A percentile compares a stretch with the other conserved stretches of the same genome.
Evolutionary conservation across 148 eudicot genomes (phyloP).

Genomic region (Vaccinium darrowii): DNA sequence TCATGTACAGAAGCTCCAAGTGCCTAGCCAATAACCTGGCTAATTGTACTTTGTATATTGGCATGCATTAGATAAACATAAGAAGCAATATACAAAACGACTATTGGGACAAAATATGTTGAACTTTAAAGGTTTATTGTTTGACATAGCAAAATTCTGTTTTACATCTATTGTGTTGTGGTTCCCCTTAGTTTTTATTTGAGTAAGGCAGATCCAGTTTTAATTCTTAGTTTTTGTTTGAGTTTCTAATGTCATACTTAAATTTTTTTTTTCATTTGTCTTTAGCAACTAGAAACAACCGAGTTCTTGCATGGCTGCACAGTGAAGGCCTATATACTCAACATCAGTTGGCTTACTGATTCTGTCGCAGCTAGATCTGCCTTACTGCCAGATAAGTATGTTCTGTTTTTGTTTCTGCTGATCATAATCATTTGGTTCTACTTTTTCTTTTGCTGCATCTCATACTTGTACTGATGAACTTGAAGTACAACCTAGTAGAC

Average conservation of each 20-base stretch:
- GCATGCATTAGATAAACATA: neutral
- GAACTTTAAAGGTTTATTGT: neutral
- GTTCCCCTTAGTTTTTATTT: neutral
- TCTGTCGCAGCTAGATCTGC: slow-evolving; percentile 65
- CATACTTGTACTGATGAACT: neutral
- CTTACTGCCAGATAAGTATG: slow-evolving; percentile 64
- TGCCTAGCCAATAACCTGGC: neutral
- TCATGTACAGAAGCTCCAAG: neutral
- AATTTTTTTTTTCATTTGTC: slow-evolving; percentile 11
- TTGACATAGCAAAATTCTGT: neutral
- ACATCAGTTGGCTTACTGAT: slow-evolving; percentile 73
- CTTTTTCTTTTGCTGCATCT: neutral
- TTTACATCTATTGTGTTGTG: slow-evolving; percentile 5
- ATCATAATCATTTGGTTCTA: slow-evolving; percentile 11
- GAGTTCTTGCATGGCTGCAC: slow-evolving; percentile 90
- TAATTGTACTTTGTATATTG: neutral
- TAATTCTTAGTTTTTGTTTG: slow-evolving; percentile 5
- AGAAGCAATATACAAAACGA: neutral
- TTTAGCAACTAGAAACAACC: slow-evolving; percentile 67
- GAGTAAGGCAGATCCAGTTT: neutral
- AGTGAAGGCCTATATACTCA: slow-evolving; percentile 67
- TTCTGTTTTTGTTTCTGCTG: neutral
- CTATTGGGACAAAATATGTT: neutral
- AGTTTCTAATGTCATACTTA: slow-evolving; percentile 4
- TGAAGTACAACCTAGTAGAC: neutral